Percentiles rank a stretch among this genome's conserved stretches.
Conservation (phyloP, 2,329 filamentous ascomycete species). For the Fusarium abutilonis region DNA sequence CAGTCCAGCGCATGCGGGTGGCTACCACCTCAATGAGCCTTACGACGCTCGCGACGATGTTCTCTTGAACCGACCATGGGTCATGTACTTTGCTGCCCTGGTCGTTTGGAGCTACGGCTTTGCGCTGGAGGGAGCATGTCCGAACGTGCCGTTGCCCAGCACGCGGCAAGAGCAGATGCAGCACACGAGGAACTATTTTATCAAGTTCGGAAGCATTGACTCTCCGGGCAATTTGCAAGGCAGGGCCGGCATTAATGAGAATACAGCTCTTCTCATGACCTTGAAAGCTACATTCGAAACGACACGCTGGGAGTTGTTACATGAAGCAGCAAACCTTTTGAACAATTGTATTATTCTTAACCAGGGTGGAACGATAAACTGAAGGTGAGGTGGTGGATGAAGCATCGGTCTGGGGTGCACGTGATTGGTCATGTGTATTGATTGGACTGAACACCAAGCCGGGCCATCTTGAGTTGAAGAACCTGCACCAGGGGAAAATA, state of each 20-base stretch:
- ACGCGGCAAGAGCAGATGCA: constrained; percentile 72
- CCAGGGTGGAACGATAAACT: constrained; percentile 46
- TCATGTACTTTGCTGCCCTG: constrained; percentile 89
- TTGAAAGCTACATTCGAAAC: constrained; percentile 83
- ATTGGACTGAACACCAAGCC: neutral
- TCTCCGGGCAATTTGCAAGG: constrained; percentile 81
- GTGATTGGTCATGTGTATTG: too few relatives aligned
- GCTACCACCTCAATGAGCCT: constrained; percentile 56
- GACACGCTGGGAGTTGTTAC: constrained; percentile 89
- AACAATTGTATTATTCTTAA: constrained; percentile 76
- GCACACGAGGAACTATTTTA: constrained; percentile 83
- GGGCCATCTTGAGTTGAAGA: too few relatives aligned
- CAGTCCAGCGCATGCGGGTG: constrained; percentile 51
- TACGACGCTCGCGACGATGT: constrained; percentile 91
- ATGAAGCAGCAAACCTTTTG: constrained; percentile 84
- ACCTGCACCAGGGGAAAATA: too few relatives aligned
- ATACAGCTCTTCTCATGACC: constrained; percentile 81
- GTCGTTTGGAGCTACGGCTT: constrained; percentile 97
- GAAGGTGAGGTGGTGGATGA: neutral
- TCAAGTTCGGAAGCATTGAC: constrained; percentile 74
- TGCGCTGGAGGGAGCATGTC: constrained; percentile 83
- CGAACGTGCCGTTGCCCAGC: constrained; percentile 60
- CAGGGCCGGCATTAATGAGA: constrained; percentile 81
- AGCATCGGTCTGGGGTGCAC: neutral
- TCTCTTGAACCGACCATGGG: constrained; percentile 91